Base-by-base conservation (phyloP, 768 basidiomycete species). In the Nidularia sp. region DNA sequence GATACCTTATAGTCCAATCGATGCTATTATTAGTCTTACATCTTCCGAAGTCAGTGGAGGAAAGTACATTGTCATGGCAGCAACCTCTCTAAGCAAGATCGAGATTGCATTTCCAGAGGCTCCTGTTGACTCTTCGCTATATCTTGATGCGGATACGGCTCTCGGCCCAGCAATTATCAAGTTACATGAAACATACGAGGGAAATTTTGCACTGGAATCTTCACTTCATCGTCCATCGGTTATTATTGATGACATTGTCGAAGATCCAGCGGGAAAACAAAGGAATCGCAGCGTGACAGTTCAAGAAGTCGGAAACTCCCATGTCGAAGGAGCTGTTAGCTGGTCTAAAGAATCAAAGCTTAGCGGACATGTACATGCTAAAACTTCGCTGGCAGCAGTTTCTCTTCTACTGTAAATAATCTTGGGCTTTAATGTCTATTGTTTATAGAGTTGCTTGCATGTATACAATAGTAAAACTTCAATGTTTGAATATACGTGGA, bases 61-160 rank as follows among this genome's bases (percentile, higher is more conserved):
- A 3, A 50, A 56, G 12, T 77, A 72, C 63, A 48, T 59, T 22
- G 62, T 71, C 41, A 56, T 53, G 31, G 64, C 68, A 1, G 53
- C 51, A 6, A 71, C 74, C 1, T 59, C 62, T 13, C 76, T 78
- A 59, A 59, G 53, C 2, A 65, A 65, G 3, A 52, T 75, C 29
- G 22, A 48, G 2, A 33, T 63, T 7, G 25, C 6, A 4, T 47
- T 63, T 45, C 12, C 13, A n/a, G 53, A 55, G 5, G 57, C 58
- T 1, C 62, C 62, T 5, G 48, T 56, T 12, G 43, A 56, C 43
- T 60, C 58, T 7, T 34, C 41, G 2, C 49, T 63, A 12, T 10
- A 47, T 13, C 59, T 63, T 18, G 50, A 62, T n/a, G 57, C 55
- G 4, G 22, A 13, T 8, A 62, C 62, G n/a, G 42, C 62, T 15